Evolutionary conservation across 2,329 filamentous ascomycete species (phyloP), one percentile per base, ranked within the genome.

Genomic region (Aspergillus novofumigatus): DNA sequence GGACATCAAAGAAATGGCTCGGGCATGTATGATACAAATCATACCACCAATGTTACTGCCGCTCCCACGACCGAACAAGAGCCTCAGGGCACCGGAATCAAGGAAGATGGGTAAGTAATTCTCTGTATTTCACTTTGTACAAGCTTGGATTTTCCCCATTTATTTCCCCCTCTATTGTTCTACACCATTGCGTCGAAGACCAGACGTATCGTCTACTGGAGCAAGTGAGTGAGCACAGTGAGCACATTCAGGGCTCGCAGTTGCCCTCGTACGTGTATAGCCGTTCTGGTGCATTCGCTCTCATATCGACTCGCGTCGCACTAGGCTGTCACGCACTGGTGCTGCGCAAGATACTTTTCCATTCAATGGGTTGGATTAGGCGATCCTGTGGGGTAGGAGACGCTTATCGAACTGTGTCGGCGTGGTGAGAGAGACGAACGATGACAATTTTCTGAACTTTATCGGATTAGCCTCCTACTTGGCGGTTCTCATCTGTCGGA

Each of bases 21-120:
- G 9, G 69, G 66, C 45, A 62, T 59, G 51, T 52, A 63, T 10
- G 68, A 72, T 55, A 59, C 65, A 6, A 23, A 47, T 35, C 61
- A 62, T 14, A 66, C 65, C 32, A 57, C 59, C 28, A 60, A 56
- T 53, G 56, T 61, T 53, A 55, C 60, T 28, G 55, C 58, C 26
- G 53, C 60, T 56, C 59, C 66, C 53, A 62, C 62, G 50, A 64
- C 59, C 35, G 72, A 76, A 35, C 52, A 68, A 28, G 73, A 74
- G 47, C 66, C 64, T 51, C 72, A 75, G 49, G 73, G 72, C 49
- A 78, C 75, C 25, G 76, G 75, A 51, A 90, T 92, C 56, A 95
- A 95, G 77, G 91, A 95, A 84, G 91, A 95, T 72, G 91, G 91
- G 91, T 95, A 87, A 92, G 91, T 86, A n/a, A 11, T 48, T 25